phyloP scores from a whole-genome alignment of 139 green algal genomes.

The Eudorina sp. region DNA sequence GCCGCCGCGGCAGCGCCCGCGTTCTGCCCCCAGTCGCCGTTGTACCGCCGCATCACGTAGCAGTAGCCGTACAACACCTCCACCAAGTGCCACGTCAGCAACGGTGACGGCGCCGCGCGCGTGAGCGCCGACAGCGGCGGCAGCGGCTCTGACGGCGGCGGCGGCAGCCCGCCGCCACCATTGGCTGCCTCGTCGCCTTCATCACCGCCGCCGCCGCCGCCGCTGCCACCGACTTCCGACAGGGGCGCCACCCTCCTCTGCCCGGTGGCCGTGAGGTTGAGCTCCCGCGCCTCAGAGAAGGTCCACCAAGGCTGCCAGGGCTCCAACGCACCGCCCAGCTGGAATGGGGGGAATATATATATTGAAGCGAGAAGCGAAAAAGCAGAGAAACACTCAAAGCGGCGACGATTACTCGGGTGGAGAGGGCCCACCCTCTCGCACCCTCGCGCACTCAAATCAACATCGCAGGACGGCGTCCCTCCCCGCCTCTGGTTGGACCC shows the following conservation, averaged over 20 bases:
- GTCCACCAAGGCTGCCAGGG: conserved; percentile 77
- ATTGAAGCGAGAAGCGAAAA: no score
- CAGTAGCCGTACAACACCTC: conserved; percentile 79
- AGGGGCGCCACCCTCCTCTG: conserved; percentile 44
- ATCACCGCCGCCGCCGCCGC: background rate
- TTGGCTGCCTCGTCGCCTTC: background rate
- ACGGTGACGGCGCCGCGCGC: conserved; percentile 58
- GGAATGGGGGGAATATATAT: background rate
- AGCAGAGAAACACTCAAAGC: no score
- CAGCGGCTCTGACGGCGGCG: conserved; percentile 51
- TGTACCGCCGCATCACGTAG: conserved; percentile 62
- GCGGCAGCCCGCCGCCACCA: conserved; percentile 29
- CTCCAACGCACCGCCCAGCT: background rate
- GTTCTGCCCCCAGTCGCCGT: conserved; percentile 62
- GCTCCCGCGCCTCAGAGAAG: conserved; percentile 44
- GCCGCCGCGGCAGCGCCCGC: conserved; percentile 26
- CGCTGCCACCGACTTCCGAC: background rate
- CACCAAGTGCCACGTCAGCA: conserved; percentile 71
- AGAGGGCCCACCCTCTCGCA: no score
- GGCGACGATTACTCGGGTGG: no score
- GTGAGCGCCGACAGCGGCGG: conserved; percentile 60
- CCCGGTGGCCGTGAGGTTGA: conserved; percentile 55
- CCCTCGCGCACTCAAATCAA: no score
- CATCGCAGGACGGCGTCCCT: no score
- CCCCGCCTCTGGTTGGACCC: no score